Conservation (phyloP, 78 protist species). For the Fonticula alba region DNA sequence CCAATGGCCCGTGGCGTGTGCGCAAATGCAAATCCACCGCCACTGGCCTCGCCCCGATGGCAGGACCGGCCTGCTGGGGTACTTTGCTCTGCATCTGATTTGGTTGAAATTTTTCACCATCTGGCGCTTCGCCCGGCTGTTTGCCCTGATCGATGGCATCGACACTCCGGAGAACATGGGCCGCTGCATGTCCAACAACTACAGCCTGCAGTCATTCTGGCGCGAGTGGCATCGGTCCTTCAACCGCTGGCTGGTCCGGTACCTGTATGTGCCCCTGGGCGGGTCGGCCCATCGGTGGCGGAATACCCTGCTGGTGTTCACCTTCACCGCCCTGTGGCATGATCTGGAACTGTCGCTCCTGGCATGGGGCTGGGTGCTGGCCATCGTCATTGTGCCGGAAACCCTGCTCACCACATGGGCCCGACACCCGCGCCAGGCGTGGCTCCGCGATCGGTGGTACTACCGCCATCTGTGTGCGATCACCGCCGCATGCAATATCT, state of each 20-base stretch:
- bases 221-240: constrained; percentile 56
- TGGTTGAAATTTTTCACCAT: constrained; percentile 53
- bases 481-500: no score
- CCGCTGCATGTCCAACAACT: constrained; percentile 44
- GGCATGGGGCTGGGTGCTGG: constrained; percentile 13
- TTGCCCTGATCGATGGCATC: constrained; percentile 54
- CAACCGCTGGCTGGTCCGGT: constrained; percentile 61
- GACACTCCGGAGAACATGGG: constrained; percentile 66
- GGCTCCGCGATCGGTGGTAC: no score
- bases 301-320: constrained; percentile 46
- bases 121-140: constrained; percentile 46
- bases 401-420: no score
- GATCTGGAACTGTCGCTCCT: constrained; percentile 22
- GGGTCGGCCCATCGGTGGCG: constrained; percentile 20
- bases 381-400: constrained; percentile 5
- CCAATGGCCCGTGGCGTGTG: no score
- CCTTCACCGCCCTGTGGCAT: constrained; percentile 64
- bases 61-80: no score
- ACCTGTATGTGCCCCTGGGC: constrained; percentile 68
- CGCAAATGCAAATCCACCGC: no score
- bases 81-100: constrained; percentile 33
- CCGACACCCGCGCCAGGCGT: no score
- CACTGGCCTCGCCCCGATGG: no score
- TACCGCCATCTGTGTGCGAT: no score
- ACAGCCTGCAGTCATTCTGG: constrained; percentile 49